phyloP scores from a whole-genome alignment of 768 basidiomycete species.

The Mycena leptocephala region DNA sequence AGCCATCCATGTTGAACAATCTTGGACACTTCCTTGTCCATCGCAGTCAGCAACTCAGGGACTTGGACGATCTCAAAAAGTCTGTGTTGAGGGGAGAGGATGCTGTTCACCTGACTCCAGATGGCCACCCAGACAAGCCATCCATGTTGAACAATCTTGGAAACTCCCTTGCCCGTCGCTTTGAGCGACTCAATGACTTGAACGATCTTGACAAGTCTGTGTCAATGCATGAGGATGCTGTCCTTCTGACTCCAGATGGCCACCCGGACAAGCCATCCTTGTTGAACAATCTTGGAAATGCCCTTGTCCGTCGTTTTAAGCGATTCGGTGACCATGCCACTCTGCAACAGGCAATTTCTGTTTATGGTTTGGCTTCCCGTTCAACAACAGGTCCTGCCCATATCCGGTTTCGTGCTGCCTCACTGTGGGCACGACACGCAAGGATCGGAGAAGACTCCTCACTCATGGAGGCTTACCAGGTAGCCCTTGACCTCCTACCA shows the following conservation, averaged over 20 bases:
- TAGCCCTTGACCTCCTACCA: constrained; percentile 36
- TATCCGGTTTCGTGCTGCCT: neutral
- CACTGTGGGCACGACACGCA: neutral
- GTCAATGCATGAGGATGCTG: neutral
- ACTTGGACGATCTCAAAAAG: too few species aligned
- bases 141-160: too few species aligned
- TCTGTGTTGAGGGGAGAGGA: neutral
- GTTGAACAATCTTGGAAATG: constrained; percentile 38
- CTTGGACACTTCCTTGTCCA: neutral
- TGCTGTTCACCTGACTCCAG: too few species aligned
- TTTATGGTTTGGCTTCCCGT: constrained; percentile 31
- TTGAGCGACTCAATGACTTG: too few species aligned
- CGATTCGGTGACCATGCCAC: neutral
- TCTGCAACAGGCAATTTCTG: constrained; percentile 2
- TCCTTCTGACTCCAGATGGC: neutral
- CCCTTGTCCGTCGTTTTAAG: neutral
- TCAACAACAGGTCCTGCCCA: neutral
- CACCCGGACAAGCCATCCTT: neutral
- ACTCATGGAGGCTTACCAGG: constrained; percentile 12
- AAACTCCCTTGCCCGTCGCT: too few species aligned
- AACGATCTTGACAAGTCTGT: neutral
- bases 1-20: neutral
- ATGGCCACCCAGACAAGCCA: too few species aligned
- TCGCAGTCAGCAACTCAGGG: neutral
- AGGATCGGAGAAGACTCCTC: neutral